Conservation (phyloP, 140 eudicot species). For the Ambrosia hybrid region DNA sequence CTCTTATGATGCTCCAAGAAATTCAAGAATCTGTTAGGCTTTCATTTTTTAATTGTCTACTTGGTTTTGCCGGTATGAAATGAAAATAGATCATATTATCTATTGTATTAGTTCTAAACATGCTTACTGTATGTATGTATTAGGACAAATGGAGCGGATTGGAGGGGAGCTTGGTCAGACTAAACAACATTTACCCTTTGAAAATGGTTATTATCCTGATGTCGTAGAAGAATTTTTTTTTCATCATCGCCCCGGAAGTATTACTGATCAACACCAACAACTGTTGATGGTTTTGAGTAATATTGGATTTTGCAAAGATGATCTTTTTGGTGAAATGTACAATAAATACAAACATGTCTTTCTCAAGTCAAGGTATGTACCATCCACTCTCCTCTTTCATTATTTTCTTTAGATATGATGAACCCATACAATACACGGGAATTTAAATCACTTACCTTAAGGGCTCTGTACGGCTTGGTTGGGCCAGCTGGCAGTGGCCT, state of each 20-base stretch:
- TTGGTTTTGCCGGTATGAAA: constrained; percentile 30
- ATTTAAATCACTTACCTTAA: no score
- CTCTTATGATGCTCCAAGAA: constrained; percentile 71
- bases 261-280: constrained; percentile 66
- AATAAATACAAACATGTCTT: constrained; percentile 65
- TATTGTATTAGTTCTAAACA: constrained; percentile 3
- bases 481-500: no score
- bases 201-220: constrained; percentile 42
- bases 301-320: constrained; percentile 91
- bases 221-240: constrained; percentile 41
- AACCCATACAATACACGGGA: no score
- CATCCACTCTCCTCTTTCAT: neutral
- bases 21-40: constrained; percentile 86
- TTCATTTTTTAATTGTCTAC: constrained; percentile 32
- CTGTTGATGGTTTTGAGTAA: constrained; percentile 92
- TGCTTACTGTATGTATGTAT: neutral
- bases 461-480: no score
- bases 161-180: constrained; percentile 61
- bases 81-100: neutral
- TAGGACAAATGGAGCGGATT: constrained; percentile 77
- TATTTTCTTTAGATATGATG: neutral
- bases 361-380: constrained; percentile 63
- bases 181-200: neutral
- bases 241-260: constrained; percentile 64
- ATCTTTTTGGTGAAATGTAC: constrained; percentile 76